phyloP scores from a whole-genome alignment of 2,329 filamentous ascomycete genomes.

The Fusarium sarcochroum region DNA sequence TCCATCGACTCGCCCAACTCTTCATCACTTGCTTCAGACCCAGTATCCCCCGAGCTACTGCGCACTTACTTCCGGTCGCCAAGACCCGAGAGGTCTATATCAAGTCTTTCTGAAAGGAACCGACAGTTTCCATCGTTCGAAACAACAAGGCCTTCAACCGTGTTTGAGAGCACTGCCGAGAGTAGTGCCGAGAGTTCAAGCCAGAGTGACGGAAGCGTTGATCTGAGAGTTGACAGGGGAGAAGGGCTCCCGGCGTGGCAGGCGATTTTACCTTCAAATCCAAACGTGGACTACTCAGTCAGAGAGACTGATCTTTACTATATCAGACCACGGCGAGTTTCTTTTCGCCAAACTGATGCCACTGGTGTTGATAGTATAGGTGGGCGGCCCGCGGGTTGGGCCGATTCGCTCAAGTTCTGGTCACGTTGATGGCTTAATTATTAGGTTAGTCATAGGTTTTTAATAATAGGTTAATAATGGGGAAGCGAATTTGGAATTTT shows the following conservation, averaged over 20 bases:
- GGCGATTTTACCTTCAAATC: conserved; percentile 28
- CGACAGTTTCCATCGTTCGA: conserved; percentile 14
- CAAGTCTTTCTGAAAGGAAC: conserved; percentile 6
- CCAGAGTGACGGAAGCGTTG: conserved; percentile 6
- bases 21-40: conserved; percentile 19
- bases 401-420: conserved; percentile 32
- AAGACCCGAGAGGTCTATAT: conserved; percentile 18
- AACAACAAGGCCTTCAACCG: conserved; percentile 1
- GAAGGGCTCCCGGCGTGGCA: conserved; percentile 15
- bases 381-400: not conserved
- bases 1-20: conserved; percentile 4
- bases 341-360: conserved; percentile 25
- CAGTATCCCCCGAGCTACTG: conserved; percentile 13
- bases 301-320: conserved; percentile 56
- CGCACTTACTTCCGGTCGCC: conserved; percentile 46
- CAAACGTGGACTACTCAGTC: conserved; percentile 54
- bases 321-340: conserved; percentile 35
- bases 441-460: not conserved
- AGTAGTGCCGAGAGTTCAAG: conserved; percentile 5
- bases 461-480: not conserved
- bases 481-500: too few species aligned
- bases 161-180: not conserved
- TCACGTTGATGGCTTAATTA: conserved; percentile 1
- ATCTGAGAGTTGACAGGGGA: not conserved
- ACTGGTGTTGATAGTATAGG: not conserved